Percentiles rank a stretch among this genome's conserved stretches.
Conservation (phyloP, 306 rosid genomes). For the Trichosanthes cucumerina region DNA sequence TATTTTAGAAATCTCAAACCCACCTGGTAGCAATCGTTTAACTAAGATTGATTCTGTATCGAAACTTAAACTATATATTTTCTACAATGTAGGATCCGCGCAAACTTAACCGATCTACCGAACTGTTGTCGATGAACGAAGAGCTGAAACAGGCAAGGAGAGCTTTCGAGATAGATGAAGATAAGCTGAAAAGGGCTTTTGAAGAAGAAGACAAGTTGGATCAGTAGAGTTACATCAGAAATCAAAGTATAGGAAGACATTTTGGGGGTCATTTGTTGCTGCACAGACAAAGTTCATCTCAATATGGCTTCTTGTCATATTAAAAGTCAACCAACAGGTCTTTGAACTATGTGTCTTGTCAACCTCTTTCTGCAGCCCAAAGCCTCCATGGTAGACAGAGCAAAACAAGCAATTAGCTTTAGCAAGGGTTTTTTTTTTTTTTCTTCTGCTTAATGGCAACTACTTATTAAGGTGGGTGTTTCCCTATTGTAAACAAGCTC, state of each 20-base stretch:
- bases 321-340: no score
- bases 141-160: constrained; percentile 89
- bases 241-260: background rate
- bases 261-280: background rate
- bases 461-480: background rate
- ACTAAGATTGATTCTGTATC: background rate
- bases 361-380: background rate
- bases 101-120: constrained; percentile 73
- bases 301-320: no score
- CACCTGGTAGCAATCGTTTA: background rate
- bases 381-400: background rate
- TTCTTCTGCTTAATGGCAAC: background rate
- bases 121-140: constrained; percentile 80
- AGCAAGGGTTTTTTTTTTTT: background rate
- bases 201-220: constrained; percentile 33
- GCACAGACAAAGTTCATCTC: background rate
- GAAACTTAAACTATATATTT: background rate
- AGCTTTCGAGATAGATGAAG: constrained; percentile 81
- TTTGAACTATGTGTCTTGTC: background rate
- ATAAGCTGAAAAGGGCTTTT: constrained; percentile 65
- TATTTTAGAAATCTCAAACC: background rate
- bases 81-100: constrained; percentile 46
- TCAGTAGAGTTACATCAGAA: constrained; percentile 12
- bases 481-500: background rate
- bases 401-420: background rate